Conservation (phyloP, 441 rosid genomes). For the Manihot esculenta region DNA sequence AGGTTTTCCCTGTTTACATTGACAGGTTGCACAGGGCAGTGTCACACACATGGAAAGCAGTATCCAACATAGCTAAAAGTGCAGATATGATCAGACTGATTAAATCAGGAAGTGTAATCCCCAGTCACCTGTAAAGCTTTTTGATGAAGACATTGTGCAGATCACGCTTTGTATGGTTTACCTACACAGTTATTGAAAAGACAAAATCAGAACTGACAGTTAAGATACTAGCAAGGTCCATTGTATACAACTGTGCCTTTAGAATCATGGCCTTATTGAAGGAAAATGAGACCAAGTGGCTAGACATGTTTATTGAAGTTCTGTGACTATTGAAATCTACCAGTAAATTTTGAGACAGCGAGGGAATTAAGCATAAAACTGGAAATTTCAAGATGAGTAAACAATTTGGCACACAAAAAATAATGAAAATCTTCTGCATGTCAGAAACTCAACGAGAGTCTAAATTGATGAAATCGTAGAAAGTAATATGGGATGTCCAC, state of each 20-base stretch:
- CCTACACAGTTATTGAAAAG: conserved; percentile 40
- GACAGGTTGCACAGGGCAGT: conserved; percentile 8
- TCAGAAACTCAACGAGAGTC: neutral
- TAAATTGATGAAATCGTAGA: neutral
- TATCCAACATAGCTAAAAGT: neutral
- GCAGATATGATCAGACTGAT: conserved; percentile 5
- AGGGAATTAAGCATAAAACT: neutral
- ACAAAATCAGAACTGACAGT: neutral
- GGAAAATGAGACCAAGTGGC: too few relatives aligned
- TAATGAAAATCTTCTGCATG: neutral
- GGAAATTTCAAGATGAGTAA: neutral
- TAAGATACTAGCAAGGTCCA: neutral
- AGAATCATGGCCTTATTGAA: too few relatives aligned
- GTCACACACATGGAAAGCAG: neutral
- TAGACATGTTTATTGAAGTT: too few relatives aligned
- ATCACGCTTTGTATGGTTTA: conserved; percentile 84
- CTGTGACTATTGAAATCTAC: too few relatives aligned
- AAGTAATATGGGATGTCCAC: conserved; percentile 1
- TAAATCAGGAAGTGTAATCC: neutral
- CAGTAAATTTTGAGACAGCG: too few relatives aligned
- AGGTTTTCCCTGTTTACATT: conserved; percentile 75
- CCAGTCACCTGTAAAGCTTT: conserved; percentile 60
- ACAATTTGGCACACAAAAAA: neutral
- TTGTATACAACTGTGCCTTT: neutral
- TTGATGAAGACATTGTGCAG: conserved; percentile 75